Evolutionary conservation across 139 green algal species (phyloP), one percentile per base, ranked within the genome.

Genomic region (Coelastrella sp.): DNA sequence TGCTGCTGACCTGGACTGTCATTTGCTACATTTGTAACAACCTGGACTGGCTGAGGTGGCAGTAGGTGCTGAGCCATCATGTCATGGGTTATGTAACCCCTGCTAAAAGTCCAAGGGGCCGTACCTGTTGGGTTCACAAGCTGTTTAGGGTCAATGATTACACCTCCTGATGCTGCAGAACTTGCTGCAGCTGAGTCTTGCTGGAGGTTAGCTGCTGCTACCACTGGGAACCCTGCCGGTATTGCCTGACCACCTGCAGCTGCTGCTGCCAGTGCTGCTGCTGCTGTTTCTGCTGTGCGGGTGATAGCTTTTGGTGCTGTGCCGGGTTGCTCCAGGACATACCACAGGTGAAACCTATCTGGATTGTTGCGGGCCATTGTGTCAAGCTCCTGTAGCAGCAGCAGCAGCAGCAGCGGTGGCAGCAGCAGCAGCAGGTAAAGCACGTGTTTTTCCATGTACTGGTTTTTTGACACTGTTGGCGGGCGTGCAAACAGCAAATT

Each of bases 21-120:
- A 96, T 90, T 72, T 89, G 80, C 72, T 97, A 91, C 94, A 99
- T 97, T 17, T 94, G 95, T 92, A 95, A 90, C 57, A n/a, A 73
- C n/a, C 6, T 73, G 17, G n/a, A 85, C 17, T 19, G 85, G 85
- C 70, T n/a, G 56, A 7, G 87, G 57, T 8, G 87, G 87, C 35
- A 90, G 87, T 63, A 90, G 76, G 49, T 90, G 87, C 87, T 90
- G 87, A 27, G 87, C 87, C 87, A 90, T 76, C 87, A 90, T 85
- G 27, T 90, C 87, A 20, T 22, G n/a, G 4, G 87, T 90, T 11
- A 99, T 94, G 68, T 96, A 95, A 7, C 97, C 97, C 15, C 66
- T 93, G 85, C 89, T 93, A 90, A 94, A 96, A n/a, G 81, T 89
- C 97, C 97, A 99, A 10, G 90, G 92, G n/a, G 93, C 81, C 11